phyloP scores from a whole-genome alignment of 108 stramenopile genomes.

The Pseudonitzschia pungens region DNA sequence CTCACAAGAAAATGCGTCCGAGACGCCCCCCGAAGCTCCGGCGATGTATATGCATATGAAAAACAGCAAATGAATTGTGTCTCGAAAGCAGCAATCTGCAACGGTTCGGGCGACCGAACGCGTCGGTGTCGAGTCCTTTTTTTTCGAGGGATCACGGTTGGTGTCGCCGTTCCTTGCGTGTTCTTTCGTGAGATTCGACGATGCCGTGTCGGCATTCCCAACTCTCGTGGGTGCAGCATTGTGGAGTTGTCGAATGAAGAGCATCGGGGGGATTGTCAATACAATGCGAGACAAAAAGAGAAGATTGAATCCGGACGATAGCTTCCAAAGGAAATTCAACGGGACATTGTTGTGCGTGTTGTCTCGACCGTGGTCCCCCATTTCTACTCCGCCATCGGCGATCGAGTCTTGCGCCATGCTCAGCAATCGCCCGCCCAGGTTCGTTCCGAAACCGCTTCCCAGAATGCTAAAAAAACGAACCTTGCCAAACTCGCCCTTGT shows the following conservation, averaged over 20 bases:
- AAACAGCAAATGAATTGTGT: conserved; percentile 80
- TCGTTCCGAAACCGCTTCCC: conserved; percentile 89
- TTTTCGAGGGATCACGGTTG: conserved; percentile 1
- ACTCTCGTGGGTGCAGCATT: conserved; percentile 24
- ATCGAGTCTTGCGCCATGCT: neutral
- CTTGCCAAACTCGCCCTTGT: conserved; percentile 81
- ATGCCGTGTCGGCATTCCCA: neutral
- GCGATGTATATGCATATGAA: conserved; percentile 82
- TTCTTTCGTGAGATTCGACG: neutral
- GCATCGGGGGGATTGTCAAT: conserved; percentile 59
- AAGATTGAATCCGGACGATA: conserved; percentile 5
- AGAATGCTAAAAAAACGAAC: conserved; percentile 92
- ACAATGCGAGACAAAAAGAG: conserved; percentile 41
- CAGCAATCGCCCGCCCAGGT: conserved; percentile 45
- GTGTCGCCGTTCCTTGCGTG: neutral
- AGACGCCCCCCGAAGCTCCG: conserved; percentile 83
- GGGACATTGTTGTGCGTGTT: neutral
- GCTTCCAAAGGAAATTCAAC: too few relatives aligned
- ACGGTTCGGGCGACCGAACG: neutral
- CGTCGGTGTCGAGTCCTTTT: neutral
- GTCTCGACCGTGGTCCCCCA: neutral
- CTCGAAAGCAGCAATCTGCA: conserved; percentile 17
- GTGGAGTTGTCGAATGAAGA: conserved; percentile 58
- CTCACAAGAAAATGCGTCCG: conserved; percentile 92
- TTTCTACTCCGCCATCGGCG: neutral